These are phyloP conservation scores for Diophrys sp. DNA, from an alignment of 73 alveolate species.

Conservation along the genomic window DNA sequence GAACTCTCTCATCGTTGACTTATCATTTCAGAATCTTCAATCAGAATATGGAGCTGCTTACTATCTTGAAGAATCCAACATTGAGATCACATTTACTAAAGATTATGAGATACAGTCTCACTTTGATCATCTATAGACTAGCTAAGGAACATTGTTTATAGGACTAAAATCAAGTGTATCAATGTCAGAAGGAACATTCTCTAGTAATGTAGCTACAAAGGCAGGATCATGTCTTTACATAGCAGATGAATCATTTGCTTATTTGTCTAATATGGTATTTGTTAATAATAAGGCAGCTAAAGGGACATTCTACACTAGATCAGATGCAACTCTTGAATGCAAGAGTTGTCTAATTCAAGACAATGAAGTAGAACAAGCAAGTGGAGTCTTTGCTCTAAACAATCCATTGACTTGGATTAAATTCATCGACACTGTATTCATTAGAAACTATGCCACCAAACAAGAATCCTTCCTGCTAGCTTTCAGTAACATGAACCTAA, in stretches of 20 bases:
- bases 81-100: neutral
- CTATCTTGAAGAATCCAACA: neutral
- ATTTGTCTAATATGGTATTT: neutral
- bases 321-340: neutral
- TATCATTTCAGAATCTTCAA: no score
- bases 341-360: neutral
- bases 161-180: neutral
- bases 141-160: no score
- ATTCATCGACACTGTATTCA: neutral
- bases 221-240: neutral
- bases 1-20: no score
- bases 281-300: neutral
- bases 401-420: neutral
- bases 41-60: neutral
- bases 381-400: neutral
- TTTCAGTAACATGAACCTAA: neutral
- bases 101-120: no score
- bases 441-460: neutral
- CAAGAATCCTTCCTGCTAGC: neutral
- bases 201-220: neutral
- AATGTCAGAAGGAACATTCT: neutral
- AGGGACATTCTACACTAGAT: neutral
- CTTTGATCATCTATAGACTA: no score
- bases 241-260: neutral
- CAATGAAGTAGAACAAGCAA: neutral